Evolutionary conservation across 495 filamentous ascomycete species (phyloP).

Genomic region (Opeltia flavorubescens): DNA sequence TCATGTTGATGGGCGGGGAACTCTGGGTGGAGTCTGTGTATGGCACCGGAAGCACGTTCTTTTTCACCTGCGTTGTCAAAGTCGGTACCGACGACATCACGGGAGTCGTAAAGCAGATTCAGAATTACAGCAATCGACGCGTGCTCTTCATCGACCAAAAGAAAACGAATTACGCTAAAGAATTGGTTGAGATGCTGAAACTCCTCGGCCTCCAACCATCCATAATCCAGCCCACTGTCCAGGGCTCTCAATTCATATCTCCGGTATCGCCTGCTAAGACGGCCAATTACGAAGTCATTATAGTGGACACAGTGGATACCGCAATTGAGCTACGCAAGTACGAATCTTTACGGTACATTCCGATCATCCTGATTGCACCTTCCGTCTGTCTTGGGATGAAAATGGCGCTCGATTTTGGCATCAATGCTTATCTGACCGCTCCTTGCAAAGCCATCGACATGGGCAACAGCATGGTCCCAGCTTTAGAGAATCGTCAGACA

Average conservation of each 20-base stretch:
- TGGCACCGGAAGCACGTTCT: slow-evolving; percentile 88
- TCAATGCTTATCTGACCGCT: slow-evolving; percentile 97
- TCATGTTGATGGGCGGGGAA: slow-evolving; percentile 93
- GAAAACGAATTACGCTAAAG: slow-evolving; percentile 53
- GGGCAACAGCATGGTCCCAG: slow-evolving; percentile 97
- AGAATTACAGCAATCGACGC: slow-evolving; percentile 74
- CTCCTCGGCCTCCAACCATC: slow-evolving; percentile 68
- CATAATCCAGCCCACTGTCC: slow-evolving; percentile 54
- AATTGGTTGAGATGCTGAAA: slow-evolving; percentile 69
- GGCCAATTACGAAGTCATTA: slow-evolving; percentile 81
- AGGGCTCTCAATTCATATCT: slow-evolving; percentile 39
- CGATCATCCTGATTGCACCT: slow-evolving; percentile 85
- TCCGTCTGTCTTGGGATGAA: slow-evolving; percentile 86
- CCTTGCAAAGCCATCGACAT: slow-evolving; percentile 91
- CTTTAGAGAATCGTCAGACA: slow-evolving; percentile 83
- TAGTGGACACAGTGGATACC: slow-evolving; percentile 88
- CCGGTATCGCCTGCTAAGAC: slow-evolving; percentile 39
- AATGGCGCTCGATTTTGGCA: slow-evolving; percentile 87
- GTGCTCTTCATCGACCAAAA: slow-evolving; percentile 96
- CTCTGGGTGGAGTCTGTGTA: slow-evolving; percentile 95
- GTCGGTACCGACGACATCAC: slow-evolving; percentile 70
- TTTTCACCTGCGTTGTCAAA: slow-evolving; percentile 90
- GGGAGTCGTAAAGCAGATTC: slow-evolving; percentile 69
- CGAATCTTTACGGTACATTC: slow-evolving; percentile 96
- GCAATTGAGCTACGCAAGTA: slow-evolving; percentile 70